Evolutionary conservation across 208 protist genomes (phyloP).

Genomic region (Novymonas esmeraldas): DNA sequence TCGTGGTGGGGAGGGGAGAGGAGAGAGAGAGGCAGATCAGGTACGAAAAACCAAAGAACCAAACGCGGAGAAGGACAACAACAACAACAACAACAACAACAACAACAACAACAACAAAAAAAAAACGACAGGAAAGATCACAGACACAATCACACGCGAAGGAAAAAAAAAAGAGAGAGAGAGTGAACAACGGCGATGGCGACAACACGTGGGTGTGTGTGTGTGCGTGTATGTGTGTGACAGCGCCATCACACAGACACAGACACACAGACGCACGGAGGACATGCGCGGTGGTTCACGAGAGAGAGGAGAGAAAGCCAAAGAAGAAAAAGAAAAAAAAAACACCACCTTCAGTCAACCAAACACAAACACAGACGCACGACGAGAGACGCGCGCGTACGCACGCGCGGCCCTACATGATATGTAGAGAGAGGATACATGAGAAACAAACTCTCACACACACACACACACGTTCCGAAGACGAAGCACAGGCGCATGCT

Average conservation of each 20-base stretch:
- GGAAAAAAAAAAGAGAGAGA: not conserved
- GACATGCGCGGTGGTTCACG: not conserved
- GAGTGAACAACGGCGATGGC: too few relatives aligned
- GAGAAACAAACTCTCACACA: not conserved
- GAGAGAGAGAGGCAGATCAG: too few relatives aligned
- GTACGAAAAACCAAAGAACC: too few relatives aligned
- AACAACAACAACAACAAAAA: too few relatives aligned
- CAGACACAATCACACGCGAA: not conserved
- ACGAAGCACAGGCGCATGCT: not conserved
- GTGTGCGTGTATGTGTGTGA: not conserved
- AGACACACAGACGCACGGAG: too few relatives aligned
- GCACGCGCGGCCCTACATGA: too few relatives aligned
- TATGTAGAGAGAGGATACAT: too few relatives aligned
- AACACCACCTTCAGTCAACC: not conserved
- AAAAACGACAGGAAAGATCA: not conserved
- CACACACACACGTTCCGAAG: not conserved
- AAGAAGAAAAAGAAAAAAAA: constrained; percentile 11
- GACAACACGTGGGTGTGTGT: not conserved
- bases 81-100: too few relatives aligned
- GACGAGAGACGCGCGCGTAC: too few relatives aligned
- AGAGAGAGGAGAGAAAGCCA: not conserved
- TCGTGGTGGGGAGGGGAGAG: not conserved
- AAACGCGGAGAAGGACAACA: too few relatives aligned
- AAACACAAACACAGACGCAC: not conserved
- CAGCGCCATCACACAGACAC: not conserved